Conservation (phyloP, 139 green algal species). For the Tetraselmis striata region DNA sequence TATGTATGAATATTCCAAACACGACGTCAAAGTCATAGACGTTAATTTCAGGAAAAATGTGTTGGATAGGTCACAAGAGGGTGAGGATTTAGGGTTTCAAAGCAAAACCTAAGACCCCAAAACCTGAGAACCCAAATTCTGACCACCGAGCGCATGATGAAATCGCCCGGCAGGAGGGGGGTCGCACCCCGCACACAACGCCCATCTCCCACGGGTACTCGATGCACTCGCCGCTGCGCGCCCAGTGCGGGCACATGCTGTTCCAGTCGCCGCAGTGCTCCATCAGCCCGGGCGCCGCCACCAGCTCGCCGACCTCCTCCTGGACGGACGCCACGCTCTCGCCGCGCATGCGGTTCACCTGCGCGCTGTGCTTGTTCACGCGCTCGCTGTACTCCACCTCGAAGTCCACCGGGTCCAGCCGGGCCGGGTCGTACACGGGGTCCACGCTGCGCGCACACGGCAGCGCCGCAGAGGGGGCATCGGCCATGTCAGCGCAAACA, state of each 20-base stretch:
- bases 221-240: not conserved
- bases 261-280: not conserved
- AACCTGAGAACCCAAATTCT: not conserved
- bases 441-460: not conserved
- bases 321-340: not conserved
- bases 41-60: not conserved
- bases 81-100: not conserved
- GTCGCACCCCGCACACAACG: not conserved
- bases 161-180: not conserved
- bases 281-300: not conserved
- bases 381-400: not conserved
- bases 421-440: not conserved
- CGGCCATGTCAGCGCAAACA: too few species aligned
- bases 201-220: not conserved
- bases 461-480: too few species aligned
- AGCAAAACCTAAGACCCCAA: not conserved
- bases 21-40: too few species aligned
- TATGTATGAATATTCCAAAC: not conserved
- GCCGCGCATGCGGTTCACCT: not conserved
- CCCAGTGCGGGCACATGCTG: not conserved
- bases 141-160: not conserved
- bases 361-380: not conserved
- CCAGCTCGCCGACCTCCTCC: not conserved
- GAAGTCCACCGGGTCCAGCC: not conserved
- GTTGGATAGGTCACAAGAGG: not conserved